Conservation (phyloP, 805 yeast species). For the Yueomyces sp. region DNA sequence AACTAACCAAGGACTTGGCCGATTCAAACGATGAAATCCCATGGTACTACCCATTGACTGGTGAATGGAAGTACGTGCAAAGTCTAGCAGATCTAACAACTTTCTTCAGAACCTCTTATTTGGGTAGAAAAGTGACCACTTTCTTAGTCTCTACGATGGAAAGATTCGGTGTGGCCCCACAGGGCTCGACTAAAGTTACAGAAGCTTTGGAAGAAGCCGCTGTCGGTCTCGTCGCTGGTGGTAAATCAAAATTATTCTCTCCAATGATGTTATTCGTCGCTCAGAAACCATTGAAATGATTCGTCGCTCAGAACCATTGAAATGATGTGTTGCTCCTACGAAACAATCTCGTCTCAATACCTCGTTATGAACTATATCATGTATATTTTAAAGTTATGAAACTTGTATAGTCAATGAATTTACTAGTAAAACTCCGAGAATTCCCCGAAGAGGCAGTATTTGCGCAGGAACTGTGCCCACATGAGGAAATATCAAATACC, state of each 20-base stretch:
- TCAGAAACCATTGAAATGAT: constrained; percentile 47
- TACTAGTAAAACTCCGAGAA: too few relatives aligned
- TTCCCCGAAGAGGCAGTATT: too few relatives aligned
- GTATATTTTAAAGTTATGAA: too few relatives aligned
- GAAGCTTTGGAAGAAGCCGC: constrained; percentile 95
- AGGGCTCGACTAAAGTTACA: constrained; percentile 83
- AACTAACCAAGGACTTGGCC: constrained; percentile 70
- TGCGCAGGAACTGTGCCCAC: too few relatives aligned
- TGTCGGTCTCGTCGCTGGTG: constrained; percentile 87
- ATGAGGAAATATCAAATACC: too few relatives aligned
- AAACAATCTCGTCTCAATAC: too few relatives aligned
- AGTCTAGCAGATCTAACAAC: constrained; percentile 65
- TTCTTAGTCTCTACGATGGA: constrained; percentile 72
- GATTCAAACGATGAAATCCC: constrained; percentile 73
- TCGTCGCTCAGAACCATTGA: too few relatives aligned
- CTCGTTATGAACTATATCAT: too few relatives aligned
- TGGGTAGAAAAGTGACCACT: constrained; percentile 83
- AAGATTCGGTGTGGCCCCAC: constrained; percentile 77
- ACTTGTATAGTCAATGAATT: too few relatives aligned
- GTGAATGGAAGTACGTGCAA: constrained; percentile 85
- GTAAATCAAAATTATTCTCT: constrained; percentile 76
- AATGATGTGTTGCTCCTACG: too few relatives aligned
- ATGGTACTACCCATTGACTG: constrained; percentile 95
- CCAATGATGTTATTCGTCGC: constrained; percentile 95
- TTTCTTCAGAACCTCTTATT: constrained; percentile 70